Evolutionary conservation across 176 grass and related monocot genomes (phyloP), one percentile per base, ranked within the genome.

Genomic region (Lolium rigidum): DNA sequence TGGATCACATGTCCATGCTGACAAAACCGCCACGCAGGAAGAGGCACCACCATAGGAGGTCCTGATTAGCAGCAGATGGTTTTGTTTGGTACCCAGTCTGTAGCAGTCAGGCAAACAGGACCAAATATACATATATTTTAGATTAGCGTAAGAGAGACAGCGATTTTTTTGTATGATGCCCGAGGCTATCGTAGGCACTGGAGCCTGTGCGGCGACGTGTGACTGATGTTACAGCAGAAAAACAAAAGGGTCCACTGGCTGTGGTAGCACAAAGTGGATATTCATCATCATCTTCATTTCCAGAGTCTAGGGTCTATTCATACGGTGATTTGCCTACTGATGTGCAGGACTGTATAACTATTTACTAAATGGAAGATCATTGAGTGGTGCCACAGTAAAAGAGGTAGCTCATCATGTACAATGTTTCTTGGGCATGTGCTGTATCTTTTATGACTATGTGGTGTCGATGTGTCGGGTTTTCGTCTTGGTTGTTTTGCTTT

Each of bases 1-100:
- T 25, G 3, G 94, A 96, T 58, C 86, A 69, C 59, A 92, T 94
- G 57, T 90, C 92, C 72, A 63, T 88, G 88, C 71, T 96, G 86
- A 74, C 73, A 20, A 94, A 88, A 73, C 86, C 85, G 28, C 83
- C 88, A 2, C 94, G 84, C 38, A 99, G 91, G 86, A 91, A 74
- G 66, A 92, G 90, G 58, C 86, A 94, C 80, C 93, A 92, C 68
- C 87, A 85, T 52, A 74, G 93, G 70, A 88, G 85, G 41, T 76
- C 13, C 47, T 92, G 67, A 92, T 24, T 51, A 54, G 70, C 5
- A 35, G 6, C 7, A 57, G 10, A 16, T 17, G 24, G 13, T 75
- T 52, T 75, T 74, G 47, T 74, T 18, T 2, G 4, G 41, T 43
- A 5, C 41, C 12, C 9, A 9, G 10, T 48, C 17, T 25, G 68